A percentile compares a stretch with the other conserved stretches of the same genome.
Evolutionary conservation across 495 filamentous ascomycete genomes (phyloP).

Genomic region (Hyaloscypha bicolor): DNA sequence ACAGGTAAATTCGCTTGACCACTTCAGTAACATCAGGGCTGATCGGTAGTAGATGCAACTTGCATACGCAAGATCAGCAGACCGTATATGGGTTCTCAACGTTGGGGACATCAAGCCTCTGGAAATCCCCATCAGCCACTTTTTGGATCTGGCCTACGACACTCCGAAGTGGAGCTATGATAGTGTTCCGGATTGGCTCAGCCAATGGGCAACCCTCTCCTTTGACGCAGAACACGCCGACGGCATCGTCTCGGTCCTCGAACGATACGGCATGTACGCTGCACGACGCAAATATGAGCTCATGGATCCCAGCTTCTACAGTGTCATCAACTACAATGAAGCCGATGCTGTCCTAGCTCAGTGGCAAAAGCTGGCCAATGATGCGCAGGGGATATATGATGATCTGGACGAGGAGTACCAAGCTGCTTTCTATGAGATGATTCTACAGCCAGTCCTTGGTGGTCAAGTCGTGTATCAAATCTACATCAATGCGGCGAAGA

Average conservation of each 20-base stretch:
- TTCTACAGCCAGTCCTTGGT: constrained; percentile 67
- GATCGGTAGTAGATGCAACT: constrained; percentile 52
- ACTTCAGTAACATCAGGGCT: background rate
- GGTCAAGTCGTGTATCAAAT: constrained; percentile 64
- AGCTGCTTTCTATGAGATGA: constrained; percentile 68
- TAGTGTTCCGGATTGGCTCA: constrained; percentile 58
- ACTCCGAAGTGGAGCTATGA: constrained; percentile 54
- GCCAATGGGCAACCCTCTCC: constrained; percentile 59
- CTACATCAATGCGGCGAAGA: constrained; percentile 60
- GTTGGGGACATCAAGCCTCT: constrained; percentile 73
- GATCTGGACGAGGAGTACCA: constrained; percentile 48
- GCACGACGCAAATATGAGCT: constrained; percentile 70
- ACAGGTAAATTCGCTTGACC: constrained; percentile 36
- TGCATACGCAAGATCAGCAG: constrained; percentile 61
- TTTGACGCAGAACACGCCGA: constrained; percentile 55
- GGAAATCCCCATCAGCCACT: constrained; percentile 69
- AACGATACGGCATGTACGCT: constrained; percentile 63
- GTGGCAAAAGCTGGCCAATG: constrained; percentile 58
- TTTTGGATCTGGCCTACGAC: constrained; percentile 69
- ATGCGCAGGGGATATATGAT: constrained; percentile 59
- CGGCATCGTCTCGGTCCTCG: constrained; percentile 57
- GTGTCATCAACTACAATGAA: constrained; percentile 70
- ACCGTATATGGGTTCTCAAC: constrained; percentile 76
- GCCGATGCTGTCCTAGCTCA: constrained; percentile 63
- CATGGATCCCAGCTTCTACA: constrained; percentile 64